Percentiles rank a stretch among this genome's conserved stretches.
Evolutionary conservation across 2,329 filamentous ascomycete species (phyloP).

Genomic region (Neofusicoccum parvum): DNA sequence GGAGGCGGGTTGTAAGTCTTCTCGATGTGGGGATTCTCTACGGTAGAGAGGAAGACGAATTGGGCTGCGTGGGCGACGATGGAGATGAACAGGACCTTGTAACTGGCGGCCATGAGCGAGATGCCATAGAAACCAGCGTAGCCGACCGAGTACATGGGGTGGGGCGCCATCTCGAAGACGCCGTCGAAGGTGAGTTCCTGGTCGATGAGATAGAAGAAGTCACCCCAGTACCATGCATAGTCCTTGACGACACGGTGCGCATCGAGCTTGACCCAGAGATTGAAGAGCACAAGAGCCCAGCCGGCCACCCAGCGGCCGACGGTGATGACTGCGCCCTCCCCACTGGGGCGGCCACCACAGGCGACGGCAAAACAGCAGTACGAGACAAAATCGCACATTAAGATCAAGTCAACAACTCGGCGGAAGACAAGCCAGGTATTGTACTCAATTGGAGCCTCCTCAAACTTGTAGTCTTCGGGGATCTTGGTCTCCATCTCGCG

Average conservation of each 20-base stretch:
- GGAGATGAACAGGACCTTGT: slow-evolving; percentile 95
- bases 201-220: slow-evolving; percentile 98
- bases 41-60: slow-evolving; percentile 85
- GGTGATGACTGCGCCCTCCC: slow-evolving; percentile 71
- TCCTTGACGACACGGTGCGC: slow-evolving; percentile 98
- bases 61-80: slow-evolving; percentile 92
- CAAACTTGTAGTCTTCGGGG: slow-evolving; percentile 88
- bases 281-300: slow-evolving; percentile 82
- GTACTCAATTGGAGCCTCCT: slow-evolving; percentile 92
- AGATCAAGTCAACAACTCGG: slow-evolving; percentile 89
- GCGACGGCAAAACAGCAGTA: slow-evolving; percentile 95
- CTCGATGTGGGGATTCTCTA: slow-evolving; percentile 97
- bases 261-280: slow-evolving; percentile 97
- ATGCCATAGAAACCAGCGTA: slow-evolving; percentile 99
- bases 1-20: slow-evolving; percentile 93
- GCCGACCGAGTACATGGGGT: slow-evolving; percentile 98
- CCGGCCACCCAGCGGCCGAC: slow-evolving; percentile 77
- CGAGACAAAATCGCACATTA: slow-evolving; percentile 98
- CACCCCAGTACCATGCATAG: slow-evolving; percentile 99
- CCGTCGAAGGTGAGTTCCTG: slow-evolving; percentile 97
- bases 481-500: slow-evolving; percentile 93
- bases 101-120: slow-evolving; percentile 96
- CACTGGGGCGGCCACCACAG: slow-evolving; percentile 73
- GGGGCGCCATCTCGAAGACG: slow-evolving; percentile 97
- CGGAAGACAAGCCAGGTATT: slow-evolving; percentile 98